Evolutionary conservation across 1,284 basidiomycete genomes (phyloP).

Genomic region (Malassezia nana): DNA sequence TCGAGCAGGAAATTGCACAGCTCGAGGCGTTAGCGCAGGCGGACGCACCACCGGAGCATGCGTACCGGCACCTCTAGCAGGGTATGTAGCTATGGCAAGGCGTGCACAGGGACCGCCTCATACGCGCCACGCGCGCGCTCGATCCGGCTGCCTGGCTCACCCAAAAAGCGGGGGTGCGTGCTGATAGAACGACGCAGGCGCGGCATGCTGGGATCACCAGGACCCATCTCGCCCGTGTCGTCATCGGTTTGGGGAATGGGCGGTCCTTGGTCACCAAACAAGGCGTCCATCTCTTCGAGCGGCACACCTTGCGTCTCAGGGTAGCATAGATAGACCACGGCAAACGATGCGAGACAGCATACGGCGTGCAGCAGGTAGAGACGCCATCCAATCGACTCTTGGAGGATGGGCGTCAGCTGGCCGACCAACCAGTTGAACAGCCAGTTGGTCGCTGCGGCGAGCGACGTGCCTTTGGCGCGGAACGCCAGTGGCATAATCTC

Average conservation of each 20-base stretch:
- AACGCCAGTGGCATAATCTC: constrained; percentile 58
- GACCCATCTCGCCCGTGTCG: constrained; percentile 7
- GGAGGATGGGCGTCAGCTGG: constrained; percentile 74
- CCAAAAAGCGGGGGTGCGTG: constrained; percentile 12
- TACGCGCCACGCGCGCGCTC: background rate
- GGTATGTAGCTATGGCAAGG: background rate
- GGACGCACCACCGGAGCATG: background rate
- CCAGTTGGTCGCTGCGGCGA: constrained; percentile 66
- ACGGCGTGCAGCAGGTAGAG: constrained; percentile 93
- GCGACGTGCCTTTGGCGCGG: constrained; percentile 20
- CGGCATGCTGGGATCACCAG: background rate
- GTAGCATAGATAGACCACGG: constrained; percentile 59
- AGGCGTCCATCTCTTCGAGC: constrained; percentile 53
- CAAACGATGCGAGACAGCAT: constrained; percentile 78
- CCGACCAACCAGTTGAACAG: constrained; percentile 70
- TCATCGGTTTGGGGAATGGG: constrained; percentile 38
- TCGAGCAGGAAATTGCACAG: constrained; percentile 28
- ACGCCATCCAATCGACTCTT: constrained; percentile 81
- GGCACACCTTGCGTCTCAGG: constrained; percentile 54
- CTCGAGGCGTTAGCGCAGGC: constrained; percentile 19
- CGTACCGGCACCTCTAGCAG: background rate
- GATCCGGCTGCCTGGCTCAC: background rate
- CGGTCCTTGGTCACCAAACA: constrained; percentile 47
- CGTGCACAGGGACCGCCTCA: background rate
- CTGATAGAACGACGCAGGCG: constrained; percentile 14